These are phyloP conservation scores for Lactifluus pinguis DNA, from an alignment of 768 basidiomycete genomes.

Conservation along the genomic window DNA sequence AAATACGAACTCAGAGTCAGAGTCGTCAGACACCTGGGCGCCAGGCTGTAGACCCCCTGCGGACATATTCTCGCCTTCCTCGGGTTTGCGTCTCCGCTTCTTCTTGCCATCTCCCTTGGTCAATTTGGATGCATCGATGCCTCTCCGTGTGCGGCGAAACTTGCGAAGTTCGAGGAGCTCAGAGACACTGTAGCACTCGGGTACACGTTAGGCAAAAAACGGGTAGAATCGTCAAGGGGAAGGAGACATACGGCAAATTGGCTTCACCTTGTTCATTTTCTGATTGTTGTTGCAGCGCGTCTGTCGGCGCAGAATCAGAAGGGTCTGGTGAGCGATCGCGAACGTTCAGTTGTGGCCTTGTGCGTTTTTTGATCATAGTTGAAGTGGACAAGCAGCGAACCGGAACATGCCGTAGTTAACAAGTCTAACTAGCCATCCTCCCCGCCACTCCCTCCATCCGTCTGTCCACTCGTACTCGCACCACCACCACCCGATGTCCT, in stretches of 20 bases:
- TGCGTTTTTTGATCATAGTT: conserved; percentile 65
- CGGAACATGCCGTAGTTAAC: neutral
- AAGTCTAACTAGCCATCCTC: neutral
- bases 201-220: conserved; percentile 5
- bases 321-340: conserved; percentile 41
- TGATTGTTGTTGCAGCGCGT: conserved; percentile 20
- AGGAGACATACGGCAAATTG: conserved; percentile 39
- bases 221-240: neutral
- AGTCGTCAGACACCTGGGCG: conserved; percentile 27
- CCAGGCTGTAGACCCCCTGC: conserved; percentile 50
- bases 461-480: neutral
- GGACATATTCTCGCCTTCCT: conserved; percentile 36
- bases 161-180: conserved; percentile 82
- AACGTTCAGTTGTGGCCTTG: conserved; percentile 50
- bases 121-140: conserved; percentile 79
- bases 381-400: neutral
- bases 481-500: conserved; percentile 1
- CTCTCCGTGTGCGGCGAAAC: conserved; percentile 60
- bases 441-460: conserved; percentile 1
- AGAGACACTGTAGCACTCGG: conserved; percentile 43
- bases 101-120: conserved; percentile 76
- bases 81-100: conserved; percentile 48
- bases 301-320: conserved; percentile 20
- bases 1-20: conserved; percentile 52
- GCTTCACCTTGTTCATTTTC: conserved; percentile 27